Evolutionary conservation across 495 filamentous ascomycete species (phyloP).

Genomic region (Hypoxylon cercidicola): DNA sequence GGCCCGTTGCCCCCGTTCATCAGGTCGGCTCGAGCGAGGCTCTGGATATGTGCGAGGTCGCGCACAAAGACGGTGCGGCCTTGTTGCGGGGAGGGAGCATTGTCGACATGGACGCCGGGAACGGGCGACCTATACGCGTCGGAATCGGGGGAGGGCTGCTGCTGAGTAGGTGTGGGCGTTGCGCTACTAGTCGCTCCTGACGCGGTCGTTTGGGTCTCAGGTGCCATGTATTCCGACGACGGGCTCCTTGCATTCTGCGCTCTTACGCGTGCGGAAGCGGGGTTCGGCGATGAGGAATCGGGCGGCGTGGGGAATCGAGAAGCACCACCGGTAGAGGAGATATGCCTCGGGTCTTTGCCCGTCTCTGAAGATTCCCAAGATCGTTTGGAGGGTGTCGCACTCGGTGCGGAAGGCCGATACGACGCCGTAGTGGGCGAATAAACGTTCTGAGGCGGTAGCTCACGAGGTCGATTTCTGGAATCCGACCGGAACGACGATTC

Average conservation of each 20-base stretch:
- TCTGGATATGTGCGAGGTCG: constrained; percentile 88
- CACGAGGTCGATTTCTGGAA: constrained; percentile 50
- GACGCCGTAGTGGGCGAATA: constrained; percentile 45
- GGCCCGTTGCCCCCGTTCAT: constrained; percentile 60
- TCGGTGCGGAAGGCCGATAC: constrained; percentile 33
- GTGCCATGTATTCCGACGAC: constrained; percentile 50
- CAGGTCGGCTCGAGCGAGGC: constrained; percentile 80
- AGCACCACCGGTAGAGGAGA: constrained; percentile 46
- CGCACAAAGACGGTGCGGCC: constrained; percentile 76
- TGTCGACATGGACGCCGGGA: constrained; percentile 39
- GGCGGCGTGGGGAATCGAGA: constrained; percentile 61
- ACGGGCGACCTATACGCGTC: constrained; percentile 41
- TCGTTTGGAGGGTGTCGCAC: constrained; percentile 43
- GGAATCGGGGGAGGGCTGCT: constrained; percentile 72
- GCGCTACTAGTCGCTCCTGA: constrained; percentile 47
- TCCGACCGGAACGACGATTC: constrained; percentile 55
- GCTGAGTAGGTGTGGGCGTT: constrained; percentile 45
- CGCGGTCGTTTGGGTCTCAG: constrained; percentile 42
- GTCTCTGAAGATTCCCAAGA: constrained; percentile 43
- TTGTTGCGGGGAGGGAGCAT: constrained; percentile 40
- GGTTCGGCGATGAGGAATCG: constrained; percentile 58
- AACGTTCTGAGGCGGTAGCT: constrained; percentile 44
- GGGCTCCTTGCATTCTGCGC: constrained; percentile 47
- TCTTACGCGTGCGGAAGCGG: constrained; percentile 48
- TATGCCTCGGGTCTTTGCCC: constrained; percentile 32